A percentile compares a stretch with the other conserved stretches of the same genome.
These are phyloP conservation scores for Mycena capillaripes DNA, from an alignment of 768 basidiomycete genomes.

Conservation along the genomic window DNA sequence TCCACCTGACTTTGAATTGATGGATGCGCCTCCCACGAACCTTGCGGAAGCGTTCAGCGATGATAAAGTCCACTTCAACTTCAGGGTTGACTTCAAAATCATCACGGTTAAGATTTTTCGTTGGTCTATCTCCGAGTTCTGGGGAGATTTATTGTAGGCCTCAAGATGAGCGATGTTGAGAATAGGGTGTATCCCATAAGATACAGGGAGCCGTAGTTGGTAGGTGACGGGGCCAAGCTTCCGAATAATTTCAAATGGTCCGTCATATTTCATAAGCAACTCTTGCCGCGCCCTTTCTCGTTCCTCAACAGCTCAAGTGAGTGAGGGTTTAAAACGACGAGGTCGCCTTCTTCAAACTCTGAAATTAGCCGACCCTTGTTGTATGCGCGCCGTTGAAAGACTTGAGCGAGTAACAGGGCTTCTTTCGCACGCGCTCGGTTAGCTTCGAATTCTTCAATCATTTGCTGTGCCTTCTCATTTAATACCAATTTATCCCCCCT, in stretches of 20 bases:
- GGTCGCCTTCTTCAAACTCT: slow-evolving; percentile 37
- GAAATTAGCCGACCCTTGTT: slow-evolving; percentile 25
- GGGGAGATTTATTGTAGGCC: slow-evolving; percentile 31
- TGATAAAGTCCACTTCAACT: slow-evolving; percentile 39
- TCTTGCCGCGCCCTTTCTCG: slow-evolving; percentile 39
- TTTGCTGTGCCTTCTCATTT: slow-evolving; percentile 1
- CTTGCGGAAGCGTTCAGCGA: slow-evolving; percentile 33
- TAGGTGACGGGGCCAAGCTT: slow-evolving; percentile 39
- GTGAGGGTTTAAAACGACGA: slow-evolving; percentile 38
- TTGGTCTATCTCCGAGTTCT: slow-evolving; percentile 22
- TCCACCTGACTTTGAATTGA: slow-evolving; percentile 12
- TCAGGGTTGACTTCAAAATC: background rate
- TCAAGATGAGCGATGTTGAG: slow-evolving; percentile 40
- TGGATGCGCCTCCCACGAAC: background rate
- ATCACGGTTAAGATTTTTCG: slow-evolving; percentile 2
- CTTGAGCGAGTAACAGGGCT: slow-evolving; percentile 22
- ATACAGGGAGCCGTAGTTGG: slow-evolving; percentile 29
- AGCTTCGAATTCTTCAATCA: slow-evolving; percentile 16
- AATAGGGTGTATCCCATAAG: slow-evolving; percentile 37
- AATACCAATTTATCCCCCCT: background rate
- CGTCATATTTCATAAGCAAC: slow-evolving; percentile 31
- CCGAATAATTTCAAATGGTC: slow-evolving; percentile 41
- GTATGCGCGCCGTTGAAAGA: slow-evolving; percentile 19
- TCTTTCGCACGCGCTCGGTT: slow-evolving; percentile 1
- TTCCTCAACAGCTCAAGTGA: slow-evolving; percentile 30